These are phyloP conservation scores for Venturia oleaginea DNA, from an alignment of 2,329 filamentous ascomycete genomes.

Conservation along the genomic window DNA sequence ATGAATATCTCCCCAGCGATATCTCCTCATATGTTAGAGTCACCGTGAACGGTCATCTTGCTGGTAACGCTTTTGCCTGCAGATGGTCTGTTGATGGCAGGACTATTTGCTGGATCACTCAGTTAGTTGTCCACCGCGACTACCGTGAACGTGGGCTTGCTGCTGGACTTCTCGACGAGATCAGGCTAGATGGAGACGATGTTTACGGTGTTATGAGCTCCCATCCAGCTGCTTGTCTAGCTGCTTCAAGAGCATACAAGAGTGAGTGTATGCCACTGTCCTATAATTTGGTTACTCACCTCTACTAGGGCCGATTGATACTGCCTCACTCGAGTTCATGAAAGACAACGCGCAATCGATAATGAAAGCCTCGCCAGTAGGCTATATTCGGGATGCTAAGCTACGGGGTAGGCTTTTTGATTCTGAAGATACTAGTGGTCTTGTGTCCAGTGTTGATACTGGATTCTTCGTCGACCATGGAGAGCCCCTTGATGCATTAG, in stretches of 20 bases:
- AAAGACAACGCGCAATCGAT: constrained; percentile 23
- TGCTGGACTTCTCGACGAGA: constrained; percentile 24
- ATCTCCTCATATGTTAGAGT: constrained; percentile 26
- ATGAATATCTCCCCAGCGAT: constrained; percentile 21
- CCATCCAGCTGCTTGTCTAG: constrained; percentile 29
- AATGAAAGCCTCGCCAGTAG: constrained; percentile 29
- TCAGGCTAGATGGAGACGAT: constrained; percentile 24
- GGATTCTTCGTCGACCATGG: constrained; percentile 31
- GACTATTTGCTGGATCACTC: constrained; percentile 33
- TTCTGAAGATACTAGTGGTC: constrained; percentile 21
- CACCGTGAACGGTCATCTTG: constrained; percentile 25
- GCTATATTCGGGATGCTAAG: constrained; percentile 32
- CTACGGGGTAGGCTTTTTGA: constrained; percentile 29
- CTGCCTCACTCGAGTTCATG: constrained; percentile 22
- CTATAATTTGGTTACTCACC: constrained; percentile 14
- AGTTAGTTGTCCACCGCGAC: constrained; percentile 31
- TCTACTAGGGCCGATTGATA: constrained; percentile 20
- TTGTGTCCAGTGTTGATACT: constrained; percentile 29
- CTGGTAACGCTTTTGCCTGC: constrained; percentile 30
- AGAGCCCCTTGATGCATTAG: constrained; percentile 27
- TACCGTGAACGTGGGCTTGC: constrained; percentile 32
- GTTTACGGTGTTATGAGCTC: constrained; percentile 34
- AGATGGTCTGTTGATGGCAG: constrained; percentile 26
- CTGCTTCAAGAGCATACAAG: constrained; percentile 25
- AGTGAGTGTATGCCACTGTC: constrained; percentile 19